These are phyloP conservation scores for Hibiscus tridactylites DNA, from an alignment of 345 rosid species.

Conservation along the genomic window DNA sequence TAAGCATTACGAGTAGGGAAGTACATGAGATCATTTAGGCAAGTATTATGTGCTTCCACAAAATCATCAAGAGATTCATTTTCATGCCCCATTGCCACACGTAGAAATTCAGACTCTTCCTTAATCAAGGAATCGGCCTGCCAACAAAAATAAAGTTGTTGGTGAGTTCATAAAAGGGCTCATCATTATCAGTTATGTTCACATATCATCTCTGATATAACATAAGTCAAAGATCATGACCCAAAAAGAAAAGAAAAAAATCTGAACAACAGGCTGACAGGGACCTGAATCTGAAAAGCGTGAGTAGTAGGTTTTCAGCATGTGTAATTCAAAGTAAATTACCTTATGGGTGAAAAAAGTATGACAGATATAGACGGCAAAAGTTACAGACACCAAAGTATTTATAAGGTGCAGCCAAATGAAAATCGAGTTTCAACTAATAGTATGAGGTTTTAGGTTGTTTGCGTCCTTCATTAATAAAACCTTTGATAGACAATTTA, in stretches of 20 bases:
- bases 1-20: conserved; percentile 85
- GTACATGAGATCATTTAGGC: conserved; percentile 90
- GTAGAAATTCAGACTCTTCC: conserved; percentile 64
- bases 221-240: neutral
- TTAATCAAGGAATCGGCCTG: conserved; percentile 69
- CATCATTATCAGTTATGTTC: neutral
- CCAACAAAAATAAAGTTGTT: conserved; percentile 7
- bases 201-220: neutral
- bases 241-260: neutral
- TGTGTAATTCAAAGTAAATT: neutral
- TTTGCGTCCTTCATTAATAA: neutral
- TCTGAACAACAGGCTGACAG: neutral
- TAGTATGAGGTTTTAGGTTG: neutral
- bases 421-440: neutral
- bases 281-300: neutral
- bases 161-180: neutral
- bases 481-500: neutral
- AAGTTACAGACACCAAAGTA: neutral
- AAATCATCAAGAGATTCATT: conserved; percentile 73
- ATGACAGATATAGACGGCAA: neutral
- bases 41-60: conserved; percentile 81
- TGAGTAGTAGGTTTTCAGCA: neutral
- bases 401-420: neutral
- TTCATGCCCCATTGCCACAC: conserved; percentile 89
- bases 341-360: neutral